Evolutionary conservation across 2,329 filamentous ascomycete species (phyloP).

Genomic region (Aschersonia sp.): DNA sequence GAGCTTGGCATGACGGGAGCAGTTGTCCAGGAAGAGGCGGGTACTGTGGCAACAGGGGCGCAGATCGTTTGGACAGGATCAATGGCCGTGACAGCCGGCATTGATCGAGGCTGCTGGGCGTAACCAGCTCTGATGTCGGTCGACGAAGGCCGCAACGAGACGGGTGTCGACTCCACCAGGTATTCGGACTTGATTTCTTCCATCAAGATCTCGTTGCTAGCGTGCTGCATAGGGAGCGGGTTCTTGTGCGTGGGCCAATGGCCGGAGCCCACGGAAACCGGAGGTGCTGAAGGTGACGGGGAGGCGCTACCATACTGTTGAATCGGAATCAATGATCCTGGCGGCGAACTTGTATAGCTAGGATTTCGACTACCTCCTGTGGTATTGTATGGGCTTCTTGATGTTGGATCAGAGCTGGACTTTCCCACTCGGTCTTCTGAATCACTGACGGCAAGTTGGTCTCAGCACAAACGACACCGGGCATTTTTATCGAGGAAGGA

Average conservation of each 20-base stretch:
- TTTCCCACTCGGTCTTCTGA: constrained; percentile 9
- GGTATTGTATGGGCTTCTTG: constrained; percentile 1
- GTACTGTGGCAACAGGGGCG: constrained; percentile 8
- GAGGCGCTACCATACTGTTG: constrained; percentile 3
- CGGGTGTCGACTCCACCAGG: constrained; percentile 7
- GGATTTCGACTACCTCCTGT: constrained; percentile 5
- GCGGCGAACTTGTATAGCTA: constrained; percentile 7
- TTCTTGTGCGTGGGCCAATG: constrained; percentile 10
- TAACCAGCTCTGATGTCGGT: constrained; percentile 2
- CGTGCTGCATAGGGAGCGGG: constrained; percentile 4
- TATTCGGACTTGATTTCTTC: constrained; percentile 9
- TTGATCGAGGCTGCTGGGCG: too few relatives aligned
- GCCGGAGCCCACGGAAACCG: constrained; percentile 6
- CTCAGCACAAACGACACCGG: not conserved
- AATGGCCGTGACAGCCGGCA: too few relatives aligned
- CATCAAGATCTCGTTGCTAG: constrained; percentile 9
- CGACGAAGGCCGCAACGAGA: constrained; percentile 6
- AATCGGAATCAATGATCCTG: constrained; percentile 5
- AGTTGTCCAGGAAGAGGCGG: constrained; percentile 17
- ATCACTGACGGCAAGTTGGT: constrained; percentile 5
- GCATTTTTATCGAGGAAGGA: not conserved
- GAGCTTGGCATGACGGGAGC: constrained; percentile 28
- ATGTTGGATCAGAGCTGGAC: not conserved
- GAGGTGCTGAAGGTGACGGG: constrained; percentile 4
- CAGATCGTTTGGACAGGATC: constrained; percentile 2